Conservation (phyloP, 192 early-diverging fungal species). For the Backusella parvicylindrica region DNA sequence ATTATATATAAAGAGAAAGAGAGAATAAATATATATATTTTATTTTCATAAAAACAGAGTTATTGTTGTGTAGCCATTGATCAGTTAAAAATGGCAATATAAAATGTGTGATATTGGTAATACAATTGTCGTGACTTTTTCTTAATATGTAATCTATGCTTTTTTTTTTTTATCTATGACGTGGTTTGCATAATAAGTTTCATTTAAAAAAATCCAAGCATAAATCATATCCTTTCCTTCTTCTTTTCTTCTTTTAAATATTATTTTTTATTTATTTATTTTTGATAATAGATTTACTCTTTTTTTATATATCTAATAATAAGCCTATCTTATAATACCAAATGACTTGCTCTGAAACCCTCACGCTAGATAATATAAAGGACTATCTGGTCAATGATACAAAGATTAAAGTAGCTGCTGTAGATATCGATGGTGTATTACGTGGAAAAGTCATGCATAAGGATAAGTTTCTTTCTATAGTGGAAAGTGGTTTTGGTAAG, state of each 20-base stretch:
- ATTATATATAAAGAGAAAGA: neutral
- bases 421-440: slow-evolving; percentile 71
- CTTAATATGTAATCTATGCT: neutral
- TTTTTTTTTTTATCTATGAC: neutral
- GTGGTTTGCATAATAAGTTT: neutral
- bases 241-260: neutral
- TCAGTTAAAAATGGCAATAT: neutral
- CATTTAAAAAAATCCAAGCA: neutral
- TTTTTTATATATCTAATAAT: too few species aligned
- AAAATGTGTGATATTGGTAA: neutral
- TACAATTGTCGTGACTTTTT: neutral
- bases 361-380: slow-evolving; percentile 27
- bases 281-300: too few species aligned
- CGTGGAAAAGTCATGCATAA: slow-evolving; percentile 70
- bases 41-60: too few species aligned
- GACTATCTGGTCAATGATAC: slow-evolving; percentile 38
- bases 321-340: neutral
- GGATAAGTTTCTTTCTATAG: slow-evolving; percentile 60
- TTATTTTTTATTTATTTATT: neutral
- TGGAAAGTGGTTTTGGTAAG: slow-evolving; percentile 69
- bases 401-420: slow-evolving; percentile 59
- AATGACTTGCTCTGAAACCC: neutral
- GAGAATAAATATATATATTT: too few species aligned
- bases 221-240: neutral
- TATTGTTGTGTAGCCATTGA: neutral